These are phyloP conservation scores for Melampsora americana DNA, from an alignment of 1,284 basidiomycete species.

Conservation along the genomic window DNA sequence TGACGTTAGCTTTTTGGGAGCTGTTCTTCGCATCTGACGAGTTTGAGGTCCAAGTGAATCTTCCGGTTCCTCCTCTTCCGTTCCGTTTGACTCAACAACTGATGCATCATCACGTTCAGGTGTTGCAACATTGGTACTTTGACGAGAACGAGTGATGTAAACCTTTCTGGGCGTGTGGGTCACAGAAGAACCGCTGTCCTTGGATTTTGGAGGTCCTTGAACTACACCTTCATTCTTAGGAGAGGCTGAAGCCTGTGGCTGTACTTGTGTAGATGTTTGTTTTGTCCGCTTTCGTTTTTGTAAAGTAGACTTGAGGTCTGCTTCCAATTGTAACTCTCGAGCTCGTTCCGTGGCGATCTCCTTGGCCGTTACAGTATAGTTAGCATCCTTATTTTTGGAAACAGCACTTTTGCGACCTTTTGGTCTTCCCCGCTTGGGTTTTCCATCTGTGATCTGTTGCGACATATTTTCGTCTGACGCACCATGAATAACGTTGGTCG, in stretches of 20 bases:
- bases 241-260: background rate
- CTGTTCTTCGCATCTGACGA: background rate
- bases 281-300: conserved; percentile 25
- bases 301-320: conserved; percentile 33
- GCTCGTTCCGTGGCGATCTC: conserved; percentile 17
- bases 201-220: background rate
- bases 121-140: background rate
- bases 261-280: conserved; percentile 6
- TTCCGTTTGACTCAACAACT: background rate
- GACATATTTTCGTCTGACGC: too few relatives aligned
- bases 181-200: background rate
- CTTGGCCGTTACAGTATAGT: background rate
- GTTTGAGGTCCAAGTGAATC: background rate
- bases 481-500: too few relatives aligned
- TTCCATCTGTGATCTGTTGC: background rate
- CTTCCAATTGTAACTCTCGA: conserved; percentile 23
- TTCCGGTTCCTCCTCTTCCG: background rate
- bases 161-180: background rate
- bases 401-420: background rate
- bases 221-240: conserved; percentile 25
- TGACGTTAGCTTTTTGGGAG: background rate
- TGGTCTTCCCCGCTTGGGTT: background rate
- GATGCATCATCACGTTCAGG: background rate
- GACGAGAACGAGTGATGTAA: background rate
- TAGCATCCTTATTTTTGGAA: background rate